phyloP scores from a whole-genome alignment of 257 asterid genomes.

The Scutellaria minor region DNA sequence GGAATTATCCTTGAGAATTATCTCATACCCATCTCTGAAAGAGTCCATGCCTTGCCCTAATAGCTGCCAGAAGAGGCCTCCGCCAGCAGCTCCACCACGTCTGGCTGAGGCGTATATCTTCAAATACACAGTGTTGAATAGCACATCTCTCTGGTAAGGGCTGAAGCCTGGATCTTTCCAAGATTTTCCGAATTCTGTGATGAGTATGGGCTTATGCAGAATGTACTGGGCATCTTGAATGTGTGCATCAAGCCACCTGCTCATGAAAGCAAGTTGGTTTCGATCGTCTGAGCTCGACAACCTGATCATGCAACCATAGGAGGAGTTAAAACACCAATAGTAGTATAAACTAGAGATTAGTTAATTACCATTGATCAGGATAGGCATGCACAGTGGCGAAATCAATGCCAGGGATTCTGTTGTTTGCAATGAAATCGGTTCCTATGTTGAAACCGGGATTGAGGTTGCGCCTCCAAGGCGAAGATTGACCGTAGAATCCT shows the following conservation, averaged over 20 bases:
- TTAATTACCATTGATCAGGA: conserved; percentile 85
- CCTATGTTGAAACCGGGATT: conserved; percentile 69
- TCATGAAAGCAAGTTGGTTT: conserved; percentile 59
- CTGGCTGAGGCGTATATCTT: conserved; percentile 76
- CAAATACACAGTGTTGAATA: conserved; percentile 63
- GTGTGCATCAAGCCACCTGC: conserved; percentile 73
- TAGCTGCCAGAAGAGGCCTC: conserved; percentile 96
- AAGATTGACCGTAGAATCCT: conserved; percentile 82
- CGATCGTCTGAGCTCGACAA: conserved; percentile 55
- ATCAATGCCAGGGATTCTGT: conserved; percentile 67
- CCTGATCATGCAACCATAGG: conserved; percentile 47
- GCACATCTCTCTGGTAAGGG: conserved; percentile 57
- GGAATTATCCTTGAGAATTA: conserved; percentile 59
- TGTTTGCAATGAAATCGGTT: conserved; percentile 83
- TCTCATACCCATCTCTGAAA: conserved; percentile 76
- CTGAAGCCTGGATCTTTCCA: conserved; percentile 64
- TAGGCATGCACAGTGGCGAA: conserved; percentile 89
- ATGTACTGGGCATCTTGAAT: conserved; percentile 67
- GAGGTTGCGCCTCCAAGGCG: conserved; percentile 52
- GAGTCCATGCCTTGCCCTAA: conserved; percentile 67
- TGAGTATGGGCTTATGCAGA: conserved; percentile 74
- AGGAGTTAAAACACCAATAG: not conserved
- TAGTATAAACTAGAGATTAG: not conserved
- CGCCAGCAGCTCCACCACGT: conserved; percentile 81
- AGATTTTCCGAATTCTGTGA: conserved; percentile 84